phyloP scores from a whole-genome alignment of 2,329 filamentous ascomycete genomes.

The Sarocladium kiliense region DNA sequence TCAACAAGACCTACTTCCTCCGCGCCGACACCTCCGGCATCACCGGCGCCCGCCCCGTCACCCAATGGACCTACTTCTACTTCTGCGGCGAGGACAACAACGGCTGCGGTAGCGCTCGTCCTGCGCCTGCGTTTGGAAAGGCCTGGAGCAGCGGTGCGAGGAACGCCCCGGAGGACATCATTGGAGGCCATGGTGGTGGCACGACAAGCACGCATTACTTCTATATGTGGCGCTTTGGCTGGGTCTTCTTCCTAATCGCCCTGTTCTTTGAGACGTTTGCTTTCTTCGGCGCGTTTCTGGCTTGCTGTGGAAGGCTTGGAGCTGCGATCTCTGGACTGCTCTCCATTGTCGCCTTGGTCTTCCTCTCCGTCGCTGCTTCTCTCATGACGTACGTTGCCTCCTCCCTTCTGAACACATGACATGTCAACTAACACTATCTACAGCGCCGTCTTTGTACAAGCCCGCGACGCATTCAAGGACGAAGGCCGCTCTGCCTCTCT shows the following conservation, averaged over 20 bases:
- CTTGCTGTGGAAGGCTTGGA: slow-evolving; percentile 66
- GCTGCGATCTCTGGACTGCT: slow-evolving; percentile 60
- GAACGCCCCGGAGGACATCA: slow-evolving; percentile 38
- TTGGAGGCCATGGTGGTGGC: slow-evolving; percentile 44
- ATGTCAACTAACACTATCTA: neutral
- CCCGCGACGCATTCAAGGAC: slow-evolving; percentile 58
- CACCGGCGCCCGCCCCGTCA: slow-evolving; percentile 57
- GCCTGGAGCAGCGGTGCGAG: slow-evolving; percentile 52
- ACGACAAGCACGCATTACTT: slow-evolving; percentile 62
- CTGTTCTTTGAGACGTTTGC: slow-evolving; percentile 71
- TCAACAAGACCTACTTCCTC: slow-evolving; percentile 81
- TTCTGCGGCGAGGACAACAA: slow-evolving; percentile 63
- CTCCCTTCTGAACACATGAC: neutral
- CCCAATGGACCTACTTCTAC: slow-evolving; percentile 90
- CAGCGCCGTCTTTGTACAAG: slow-evolving; percentile 59
- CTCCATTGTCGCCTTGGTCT: slow-evolving; percentile 58
- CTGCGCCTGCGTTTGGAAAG: slow-evolving; percentile 67
- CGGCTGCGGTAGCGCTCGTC: slow-evolving; percentile 58
- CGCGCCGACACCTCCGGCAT: slow-evolving; percentile 72
- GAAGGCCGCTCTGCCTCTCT: slow-evolving; percentile 53
- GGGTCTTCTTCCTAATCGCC: slow-evolving; percentile 82
- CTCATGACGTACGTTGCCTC: slow-evolving; percentile 65
- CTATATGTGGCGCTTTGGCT: slow-evolving; percentile 87
- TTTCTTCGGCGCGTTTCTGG: slow-evolving; percentile 63
- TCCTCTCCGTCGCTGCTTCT: slow-evolving; percentile 59